Percentiles rank a stretch among this genome's conserved stretches.
These are phyloP conservation scores for Starmera pachycereana DNA, from an alignment of 805 yeast genomes.

Conservation along the genomic window DNA sequence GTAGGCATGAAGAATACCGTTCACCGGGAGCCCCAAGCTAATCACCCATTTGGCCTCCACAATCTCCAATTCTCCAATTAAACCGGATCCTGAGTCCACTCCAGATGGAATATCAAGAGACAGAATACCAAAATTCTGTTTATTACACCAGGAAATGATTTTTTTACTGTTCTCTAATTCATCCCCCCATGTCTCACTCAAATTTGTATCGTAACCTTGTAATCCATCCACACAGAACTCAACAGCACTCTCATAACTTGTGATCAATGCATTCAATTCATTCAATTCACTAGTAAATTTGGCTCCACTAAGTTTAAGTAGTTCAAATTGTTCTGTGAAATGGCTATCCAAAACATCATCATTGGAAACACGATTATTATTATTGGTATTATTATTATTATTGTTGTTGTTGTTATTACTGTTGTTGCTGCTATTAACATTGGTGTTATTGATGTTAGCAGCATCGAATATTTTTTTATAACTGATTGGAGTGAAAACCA, in stretches of 20 bases:
- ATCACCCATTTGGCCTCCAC: conserved; percentile 48
- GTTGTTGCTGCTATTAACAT: no score
- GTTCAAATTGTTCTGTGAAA: conserved; percentile 38
- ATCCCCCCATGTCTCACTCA: conserved; percentile 40
- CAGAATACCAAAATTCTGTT: conserved; percentile 33
- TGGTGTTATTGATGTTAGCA: no score
- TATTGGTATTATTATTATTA: no score
- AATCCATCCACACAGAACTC: conserved; percentile 76
- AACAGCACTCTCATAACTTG: conserved; percentile 56
- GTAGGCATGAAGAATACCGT: conserved; percentile 52
- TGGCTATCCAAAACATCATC: conserved; percentile 10
- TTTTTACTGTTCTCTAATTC: conserved; percentile 30
- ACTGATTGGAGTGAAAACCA: conserved; percentile 20
- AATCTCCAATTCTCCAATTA: conserved; percentile 21
- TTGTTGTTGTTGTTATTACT: no score
- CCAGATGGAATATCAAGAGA: conserved; percentile 82
- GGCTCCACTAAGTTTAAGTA: conserved; percentile 61
- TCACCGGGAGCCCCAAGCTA: conserved; percentile 65
- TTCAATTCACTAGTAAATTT: conserved; percentile 34
- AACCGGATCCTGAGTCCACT: conserved; percentile 73
- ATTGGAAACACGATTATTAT: no score
- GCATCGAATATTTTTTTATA: background rate
- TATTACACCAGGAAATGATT: conserved; percentile 61
- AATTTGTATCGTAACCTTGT: conserved; percentile 70
- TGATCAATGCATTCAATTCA: conserved; percentile 27